Evolutionary conservation across 2,329 filamentous ascomycete genomes (phyloP).

Genomic region (Chalara sp.): DNA sequence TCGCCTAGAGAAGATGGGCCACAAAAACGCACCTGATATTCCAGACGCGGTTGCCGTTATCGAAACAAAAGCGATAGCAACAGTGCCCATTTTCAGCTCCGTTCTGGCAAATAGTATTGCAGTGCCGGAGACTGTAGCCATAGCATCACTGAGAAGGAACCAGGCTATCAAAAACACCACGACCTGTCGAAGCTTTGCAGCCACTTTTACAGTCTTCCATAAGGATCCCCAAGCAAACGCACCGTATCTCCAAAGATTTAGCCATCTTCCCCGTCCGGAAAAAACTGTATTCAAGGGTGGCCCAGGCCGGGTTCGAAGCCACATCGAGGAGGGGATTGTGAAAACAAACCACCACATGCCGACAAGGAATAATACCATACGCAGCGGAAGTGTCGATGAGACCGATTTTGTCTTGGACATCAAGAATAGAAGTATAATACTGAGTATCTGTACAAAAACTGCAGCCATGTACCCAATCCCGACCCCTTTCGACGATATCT

Average conservation of each 20-base stretch:
- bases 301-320: constrained; percentile 82
- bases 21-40: constrained; percentile 81
- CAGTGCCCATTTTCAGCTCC: constrained; percentile 80
- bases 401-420: constrained; percentile 52
- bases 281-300: constrained; percentile 57
- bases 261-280: constrained; percentile 19
- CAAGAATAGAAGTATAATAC: constrained; percentile 67
- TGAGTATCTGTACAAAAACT: constrained; percentile 72
- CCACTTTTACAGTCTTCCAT: constrained; percentile 69
- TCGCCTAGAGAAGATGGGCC: constrained; percentile 69
- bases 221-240: constrained; percentile 80
- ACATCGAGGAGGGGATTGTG: constrained; percentile 79
- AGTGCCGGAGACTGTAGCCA: constrained; percentile 89
- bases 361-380: constrained; percentile 79
- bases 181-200: constrained; percentile 64
- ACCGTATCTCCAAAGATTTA: constrained; percentile 61
- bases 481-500: constrained; percentile 86
- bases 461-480: constrained; percentile 88
- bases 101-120: constrained; percentile 96
- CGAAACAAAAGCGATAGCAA: constrained; percentile 84
- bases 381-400: constrained; percentile 77
- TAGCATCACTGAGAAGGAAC: constrained; percentile 90
- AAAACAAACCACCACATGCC: constrained; percentile 92
- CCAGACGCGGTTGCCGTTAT: constrained; percentile 82
- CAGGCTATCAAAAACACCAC: constrained; percentile 77